These are phyloP conservation scores for Calonectria pseudoturangicola DNA, from an alignment of 2,329 filamentous ascomycete species.

Conservation along the genomic window DNA sequence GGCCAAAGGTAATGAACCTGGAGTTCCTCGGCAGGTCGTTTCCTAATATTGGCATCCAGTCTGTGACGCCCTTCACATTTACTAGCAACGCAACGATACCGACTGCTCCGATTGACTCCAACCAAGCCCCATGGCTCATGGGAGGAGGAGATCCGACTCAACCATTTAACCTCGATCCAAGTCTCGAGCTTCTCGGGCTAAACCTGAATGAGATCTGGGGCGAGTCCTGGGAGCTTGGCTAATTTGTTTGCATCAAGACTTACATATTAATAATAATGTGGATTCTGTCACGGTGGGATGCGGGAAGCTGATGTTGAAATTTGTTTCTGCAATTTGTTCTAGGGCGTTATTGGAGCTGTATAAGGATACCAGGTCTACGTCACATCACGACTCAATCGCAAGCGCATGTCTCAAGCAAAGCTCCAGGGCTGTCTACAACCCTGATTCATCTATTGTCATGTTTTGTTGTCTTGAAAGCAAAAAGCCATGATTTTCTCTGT, in stretches of 20 bases:
- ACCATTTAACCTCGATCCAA: conserved; percentile 71
- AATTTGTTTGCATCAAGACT: conserved; percentile 41
- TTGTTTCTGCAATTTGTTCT: conserved; percentile 19
- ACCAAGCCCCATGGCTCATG: conserved; percentile 59
- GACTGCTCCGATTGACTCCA: conserved; percentile 59
- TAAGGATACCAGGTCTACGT: conserved; percentile 49
- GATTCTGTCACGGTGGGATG: conserved; percentile 36
- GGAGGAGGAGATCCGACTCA: conserved; percentile 57
- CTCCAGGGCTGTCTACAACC: conserved; percentile 15
- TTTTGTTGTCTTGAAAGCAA: conserved; percentile 30
- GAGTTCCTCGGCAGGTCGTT: conserved; percentile 51
- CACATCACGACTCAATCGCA: conserved; percentile 49
- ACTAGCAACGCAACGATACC: conserved; percentile 57
- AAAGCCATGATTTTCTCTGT: conserved; percentile 28
- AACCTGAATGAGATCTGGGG: conserved; percentile 75
- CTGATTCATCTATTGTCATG: conserved; percentile 30
- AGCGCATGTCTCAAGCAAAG: conserved; percentile 36
- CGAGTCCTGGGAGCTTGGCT: conserved; percentile 67
- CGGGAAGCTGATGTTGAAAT: conserved; percentile 16
- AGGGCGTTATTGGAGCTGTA: conserved; percentile 35
- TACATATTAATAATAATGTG: conserved; percentile 52
- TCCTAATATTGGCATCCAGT: conserved; percentile 60
- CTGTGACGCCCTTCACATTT: conserved; percentile 65
- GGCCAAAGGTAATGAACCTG: conserved; percentile 62
- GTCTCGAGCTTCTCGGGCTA: conserved; percentile 71